Evolutionary conservation across 164 flowering plant species (phyloP), one percentile per base, ranked within the genome.

Genomic region (Chloranthus sessilifolius): DNA sequence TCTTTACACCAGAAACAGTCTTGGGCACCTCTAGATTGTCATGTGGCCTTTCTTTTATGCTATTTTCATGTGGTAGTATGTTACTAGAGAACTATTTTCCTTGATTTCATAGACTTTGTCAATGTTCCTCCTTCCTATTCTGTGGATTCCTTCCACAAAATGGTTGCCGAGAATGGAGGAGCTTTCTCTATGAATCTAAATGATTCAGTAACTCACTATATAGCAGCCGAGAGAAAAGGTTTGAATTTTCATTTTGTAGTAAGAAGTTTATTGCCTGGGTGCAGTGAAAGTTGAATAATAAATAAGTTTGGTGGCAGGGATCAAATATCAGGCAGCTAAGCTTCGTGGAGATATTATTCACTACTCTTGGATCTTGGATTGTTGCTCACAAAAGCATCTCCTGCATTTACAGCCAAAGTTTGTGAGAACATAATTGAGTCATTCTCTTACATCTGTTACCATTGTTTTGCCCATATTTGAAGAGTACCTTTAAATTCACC

Each of bases 181-280:
- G 58, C 70, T 26, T 89, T 86, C 71, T 88, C 97, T 28, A 94
- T 94, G 99, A 94, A 94, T 76, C 55, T 84, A 53, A 88, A 89
- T 64, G 76, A 70, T 52, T 66, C 95, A 6, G 99, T 94, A 49
- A 86, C 95, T 37, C 95, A 88, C 39, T 86, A 89, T 58, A 70
- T 94, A 67, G 99, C 96, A 2, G 88, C 97, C 24, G 95, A 86
- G 64, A 79, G 75, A 65, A 84, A 70, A 76, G 96, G 97, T 76
- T 29, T 65, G 55, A 50, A 46, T 43, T 57, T 58, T 65, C 58
- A 48, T 61, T 59, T 60, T 29, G 40, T 46, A 55, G 20, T 47
- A 26, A n/a, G 2, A 47, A 31, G 17, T 5, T 21, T 19, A 15
- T 17, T 16, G 11, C 8, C 19, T 27, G 35, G 4, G 40, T 10